Conservation (phyloP, 768 basidiomycete species). For the Agaricus sinodeliciosus region DNA sequence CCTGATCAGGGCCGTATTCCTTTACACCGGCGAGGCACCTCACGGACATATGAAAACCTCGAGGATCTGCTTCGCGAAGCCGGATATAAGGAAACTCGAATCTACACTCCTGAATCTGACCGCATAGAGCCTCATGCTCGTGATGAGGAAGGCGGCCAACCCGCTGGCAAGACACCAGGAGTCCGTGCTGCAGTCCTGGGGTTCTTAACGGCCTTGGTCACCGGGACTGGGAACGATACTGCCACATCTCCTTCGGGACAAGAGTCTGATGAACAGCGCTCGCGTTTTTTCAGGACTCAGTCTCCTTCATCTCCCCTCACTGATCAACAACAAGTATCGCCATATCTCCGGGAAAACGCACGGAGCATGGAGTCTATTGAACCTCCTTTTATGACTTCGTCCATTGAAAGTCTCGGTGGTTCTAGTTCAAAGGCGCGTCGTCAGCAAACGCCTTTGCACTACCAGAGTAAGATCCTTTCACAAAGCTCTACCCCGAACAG, state of each 20-base stretch:
- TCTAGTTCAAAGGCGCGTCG: slow-evolving; percentile 17
- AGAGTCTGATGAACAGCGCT: slow-evolving; percentile 5
- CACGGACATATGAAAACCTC: slow-evolving; percentile 74
- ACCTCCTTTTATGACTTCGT: slow-evolving; percentile 24
- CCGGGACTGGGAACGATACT: neutral
- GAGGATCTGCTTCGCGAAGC: slow-evolving; percentile 84
- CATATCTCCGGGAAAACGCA: slow-evolving; percentile 1
- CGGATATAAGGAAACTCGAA: slow-evolving; percentile 88
- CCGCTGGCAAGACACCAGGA: slow-evolving; percentile 27
- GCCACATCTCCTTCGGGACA: neutral
- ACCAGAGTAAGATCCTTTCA: neutral
- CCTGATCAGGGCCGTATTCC: slow-evolving; percentile 65
- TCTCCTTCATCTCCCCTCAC: slow-evolving; percentile 24
- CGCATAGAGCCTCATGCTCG: slow-evolving; percentile 28
- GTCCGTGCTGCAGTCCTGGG: slow-evolving; percentile 60
- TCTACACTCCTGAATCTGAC: slow-evolving; percentile 82
- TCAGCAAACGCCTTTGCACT: neutral
- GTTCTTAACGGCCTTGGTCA: slow-evolving; percentile 60
- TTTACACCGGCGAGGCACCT: slow-evolving; percentile 71
- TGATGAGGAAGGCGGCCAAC: slow-evolving; percentile 18
- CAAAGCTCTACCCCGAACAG: slow-evolving; percentile 5
- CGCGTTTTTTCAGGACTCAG: slow-evolving; percentile 5
- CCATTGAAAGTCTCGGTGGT: slow-evolving; percentile 26
- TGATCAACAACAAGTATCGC: slow-evolving; percentile 7
- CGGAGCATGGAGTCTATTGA: slow-evolving; percentile 15